Percentiles rank a stretch among this genome's conserved stretches.
These are phyloP conservation scores for Leersia perrieri DNA, from an alignment of 176 grass and related monocot genomes.

Conservation along the genomic window DNA sequence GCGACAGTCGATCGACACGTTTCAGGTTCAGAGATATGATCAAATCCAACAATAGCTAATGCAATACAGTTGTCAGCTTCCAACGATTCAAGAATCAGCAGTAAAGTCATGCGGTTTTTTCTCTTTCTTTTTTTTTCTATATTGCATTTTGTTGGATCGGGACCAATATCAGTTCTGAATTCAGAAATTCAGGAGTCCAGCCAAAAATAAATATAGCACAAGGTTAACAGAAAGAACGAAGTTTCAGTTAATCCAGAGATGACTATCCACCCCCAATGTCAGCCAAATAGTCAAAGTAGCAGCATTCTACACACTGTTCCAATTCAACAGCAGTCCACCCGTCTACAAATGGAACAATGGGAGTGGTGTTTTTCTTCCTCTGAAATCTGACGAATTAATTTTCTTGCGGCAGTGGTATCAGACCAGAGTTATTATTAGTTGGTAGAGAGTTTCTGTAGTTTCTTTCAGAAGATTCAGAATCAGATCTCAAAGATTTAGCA, in stretches of 20 bases:
- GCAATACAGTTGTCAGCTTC: neutral
- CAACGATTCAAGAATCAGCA: neutral
- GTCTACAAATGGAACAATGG: neutral
- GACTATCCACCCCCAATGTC: neutral
- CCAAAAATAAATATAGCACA: neutral
- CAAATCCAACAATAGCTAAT: neutral
- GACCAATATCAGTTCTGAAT: neutral
- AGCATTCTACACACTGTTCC: too few relatives aligned
- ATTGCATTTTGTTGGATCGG: neutral
- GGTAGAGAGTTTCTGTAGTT: neutral
- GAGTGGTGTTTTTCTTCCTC: neutral
- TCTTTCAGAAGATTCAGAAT: neutral
- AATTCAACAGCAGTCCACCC: neutral
- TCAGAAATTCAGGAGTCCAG: neutral
- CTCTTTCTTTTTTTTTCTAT: too few relatives aligned
- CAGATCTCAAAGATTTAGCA: neutral
- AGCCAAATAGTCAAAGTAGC: too few relatives aligned
- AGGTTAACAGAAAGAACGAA: neutral
- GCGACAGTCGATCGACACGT: too few relatives aligned
- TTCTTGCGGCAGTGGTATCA: neutral
- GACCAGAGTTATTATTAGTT: neutral
- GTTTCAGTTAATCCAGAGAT: neutral
- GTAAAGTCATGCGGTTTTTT: neutral
- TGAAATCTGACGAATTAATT: neutral
- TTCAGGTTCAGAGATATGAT: too few relatives aligned